A percentile compares a stretch with the other conserved stretches of the same genome.
phyloP scores from a whole-genome alignment of 331 rosid species.

The Spiraea crenata region DNA sequence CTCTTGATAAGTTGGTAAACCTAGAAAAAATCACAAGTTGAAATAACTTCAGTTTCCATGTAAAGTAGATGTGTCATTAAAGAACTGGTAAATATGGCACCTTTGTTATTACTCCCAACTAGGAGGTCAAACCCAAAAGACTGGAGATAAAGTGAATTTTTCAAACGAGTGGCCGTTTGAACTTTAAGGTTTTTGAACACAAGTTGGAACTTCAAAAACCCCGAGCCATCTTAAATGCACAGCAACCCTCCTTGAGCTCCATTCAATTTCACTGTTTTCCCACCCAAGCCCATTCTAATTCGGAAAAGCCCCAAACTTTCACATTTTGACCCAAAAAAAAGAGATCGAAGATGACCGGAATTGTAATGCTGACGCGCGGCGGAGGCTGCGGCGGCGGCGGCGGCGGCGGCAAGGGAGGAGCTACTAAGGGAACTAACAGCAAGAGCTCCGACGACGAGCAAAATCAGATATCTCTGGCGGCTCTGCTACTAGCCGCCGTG shows the following conservation, averaged over 20 bases:
- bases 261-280: too few species aligned
- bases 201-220: conserved; percentile 28
- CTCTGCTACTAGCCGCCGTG: conserved; percentile 55
- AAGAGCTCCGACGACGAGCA: conserved; percentile 49
- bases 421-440: conserved; percentile 2
- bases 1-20: too few species aligned
- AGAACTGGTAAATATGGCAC: conserved; percentile 18
- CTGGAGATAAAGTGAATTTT: conserved; percentile 40
- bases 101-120: conserved; percentile 11
- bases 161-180: conserved; percentile 72
- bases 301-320: not conserved
- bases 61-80: too few species aligned
- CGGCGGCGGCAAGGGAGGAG: conserved; percentile 27
- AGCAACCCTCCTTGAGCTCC: not conserved
- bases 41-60: too few species aligned
- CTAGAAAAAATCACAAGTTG: too few species aligned
- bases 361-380: conserved; percentile 65
- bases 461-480: conserved; percentile 60
- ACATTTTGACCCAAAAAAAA: too few species aligned
- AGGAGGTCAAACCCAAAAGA: conserved; percentile 1
- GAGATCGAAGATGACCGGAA: conserved; percentile 53
- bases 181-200: conserved; percentile 36
- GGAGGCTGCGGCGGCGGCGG: conserved; percentile 67
- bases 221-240: conserved; percentile 29
- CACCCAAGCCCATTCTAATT: too few species aligned